Base-by-base conservation (phyloP, 805 yeast genomes). In the Isabelozyma gotoi region DNA sequence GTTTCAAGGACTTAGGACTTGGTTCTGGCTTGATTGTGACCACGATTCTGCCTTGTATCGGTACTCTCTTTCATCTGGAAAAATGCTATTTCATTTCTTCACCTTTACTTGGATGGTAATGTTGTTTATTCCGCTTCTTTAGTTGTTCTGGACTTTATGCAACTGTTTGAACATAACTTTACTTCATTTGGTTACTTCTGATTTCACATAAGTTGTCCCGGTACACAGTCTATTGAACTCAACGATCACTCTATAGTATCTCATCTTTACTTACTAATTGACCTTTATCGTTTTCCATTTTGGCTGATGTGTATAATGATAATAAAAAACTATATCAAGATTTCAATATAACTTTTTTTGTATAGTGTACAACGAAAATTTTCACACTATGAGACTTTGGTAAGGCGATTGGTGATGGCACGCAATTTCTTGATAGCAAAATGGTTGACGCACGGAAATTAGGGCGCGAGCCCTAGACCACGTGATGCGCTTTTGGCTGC, bases 231-330 rank as follows among this genome's bases (percentile, higher is more conserved):
- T n/a, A n/a, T n/a, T n/a, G n/a, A n/a, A n/a, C n/a, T 24, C 29
- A 4, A 10, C 12, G 29, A n/a, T 24, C 29, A 10, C 29, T 24
- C n/a, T 10, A 10, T 24, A n/a, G 29, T 24, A 10, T 24, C 29
- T n/a, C 8, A 20, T 46, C 37, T 42, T 40, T 62, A 88, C 96
- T 77, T 88, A 89, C 97, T 80, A 90, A 85, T 84, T 90, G 96
- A 78, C 99, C 98, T 83, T 88, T 90, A 77, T 94, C 98, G 99
- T 94, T 92, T 86, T 92, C 98, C 99, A 92, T 92, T 71, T 77
- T 89, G 86, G 62, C 69, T 68, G 64, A 40, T 44, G 40, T 43
- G 41, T 39, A 40, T 35, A 11, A 16, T 33, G 33, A 39, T 38
- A 47, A n/a, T n/a, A n/a, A n/a, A 48, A 56, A 48, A 48, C 45